Conservation (phyloP, 768 basidiomycete genomes). For the Hydnum rufescens region DNA sequence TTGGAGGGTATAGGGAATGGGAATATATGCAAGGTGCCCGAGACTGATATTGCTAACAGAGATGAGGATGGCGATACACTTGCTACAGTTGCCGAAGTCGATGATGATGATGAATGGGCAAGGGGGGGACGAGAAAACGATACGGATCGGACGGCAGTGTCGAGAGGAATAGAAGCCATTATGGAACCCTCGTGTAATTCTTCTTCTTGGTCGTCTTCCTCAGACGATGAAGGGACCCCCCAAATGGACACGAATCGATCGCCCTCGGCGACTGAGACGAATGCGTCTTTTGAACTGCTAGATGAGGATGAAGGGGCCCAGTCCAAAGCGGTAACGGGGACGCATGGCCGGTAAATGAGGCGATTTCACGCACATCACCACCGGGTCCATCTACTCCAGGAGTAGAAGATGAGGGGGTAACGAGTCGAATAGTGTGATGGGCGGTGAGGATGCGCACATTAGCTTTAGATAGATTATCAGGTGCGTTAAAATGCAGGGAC, state of each 20-base stretch:
- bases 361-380: background rate
- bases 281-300: slow-evolving; percentile 16
- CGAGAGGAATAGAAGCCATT: slow-evolving; percentile 40
- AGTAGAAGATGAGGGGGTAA: background rate
- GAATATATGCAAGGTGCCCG: slow-evolving; percentile 39
- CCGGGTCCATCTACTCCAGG: no score
- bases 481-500: no score
- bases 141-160: slow-evolving; percentile 33
- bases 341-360: slow-evolving; percentile 45
- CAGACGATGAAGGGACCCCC: slow-evolving; percentile 23
- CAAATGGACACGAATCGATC: slow-evolving; percentile 47
- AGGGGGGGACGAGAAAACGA: no score
- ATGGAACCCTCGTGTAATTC: slow-evolving; percentile 26
- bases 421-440: slow-evolving; percentile 37
- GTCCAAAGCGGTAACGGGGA: slow-evolving; percentile 35
- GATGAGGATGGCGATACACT: slow-evolving; percentile 14
- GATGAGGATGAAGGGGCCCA: slow-evolving; percentile 20
- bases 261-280: slow-evolving; percentile 39
- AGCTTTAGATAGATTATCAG: no score
- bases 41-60: slow-evolving; percentile 35
- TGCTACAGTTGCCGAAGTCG: no score
- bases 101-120: no score
- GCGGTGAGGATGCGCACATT: slow-evolving; percentile 50
- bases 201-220: background rate
- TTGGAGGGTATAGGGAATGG: slow-evolving; percentile 25